Evolutionary conservation across 331 rosid genomes (phyloP).

Genomic region (Saraca asoca): DNA sequence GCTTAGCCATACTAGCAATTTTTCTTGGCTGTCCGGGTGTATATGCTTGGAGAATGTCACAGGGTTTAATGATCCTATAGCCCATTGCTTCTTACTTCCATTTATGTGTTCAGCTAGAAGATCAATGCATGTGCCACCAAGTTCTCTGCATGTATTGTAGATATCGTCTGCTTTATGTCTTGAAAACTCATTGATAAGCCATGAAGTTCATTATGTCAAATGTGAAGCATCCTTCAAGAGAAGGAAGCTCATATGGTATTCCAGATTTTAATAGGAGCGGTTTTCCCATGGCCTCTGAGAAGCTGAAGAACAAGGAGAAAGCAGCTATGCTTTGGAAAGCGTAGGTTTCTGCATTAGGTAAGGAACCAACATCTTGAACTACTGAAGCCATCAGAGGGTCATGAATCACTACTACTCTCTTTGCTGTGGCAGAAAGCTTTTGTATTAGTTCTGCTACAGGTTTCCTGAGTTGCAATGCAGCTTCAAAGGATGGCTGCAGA

Average conservation of each 20-base stretch:
- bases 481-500: constrained; percentile 49
- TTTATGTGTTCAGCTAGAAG: constrained; percentile 27
- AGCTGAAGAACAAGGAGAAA: constrained; percentile 32
- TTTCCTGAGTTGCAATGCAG: constrained; percentile 45
- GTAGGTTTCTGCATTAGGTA: constrained; percentile 50
- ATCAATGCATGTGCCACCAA: constrained; percentile 49
- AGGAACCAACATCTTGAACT: constrained; percentile 38
- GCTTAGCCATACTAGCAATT: too few species aligned
- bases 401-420: constrained; percentile 49
- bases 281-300: constrained; percentile 30
- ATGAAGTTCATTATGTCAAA: constrained; percentile 41
- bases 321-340: constrained; percentile 53
- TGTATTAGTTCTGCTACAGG: constrained; percentile 47
- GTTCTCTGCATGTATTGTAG: constrained; percentile 42
- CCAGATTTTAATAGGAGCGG: neutral
- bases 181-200: constrained; percentile 16
- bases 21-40: too few species aligned
- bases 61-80: constrained; percentile 61
- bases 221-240: constrained; percentile 48
- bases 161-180: constrained; percentile 40
- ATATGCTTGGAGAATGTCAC: too few species aligned
- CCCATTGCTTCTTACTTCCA: constrained; percentile 45
- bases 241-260: constrained; percentile 36
- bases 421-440: constrained; percentile 37
- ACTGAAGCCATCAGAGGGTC: constrained; percentile 62